Evolutionary conservation across 2,329 filamentous ascomycete genomes (phyloP).

Genomic region (Teratosphaeria epicoccoides): DNA sequence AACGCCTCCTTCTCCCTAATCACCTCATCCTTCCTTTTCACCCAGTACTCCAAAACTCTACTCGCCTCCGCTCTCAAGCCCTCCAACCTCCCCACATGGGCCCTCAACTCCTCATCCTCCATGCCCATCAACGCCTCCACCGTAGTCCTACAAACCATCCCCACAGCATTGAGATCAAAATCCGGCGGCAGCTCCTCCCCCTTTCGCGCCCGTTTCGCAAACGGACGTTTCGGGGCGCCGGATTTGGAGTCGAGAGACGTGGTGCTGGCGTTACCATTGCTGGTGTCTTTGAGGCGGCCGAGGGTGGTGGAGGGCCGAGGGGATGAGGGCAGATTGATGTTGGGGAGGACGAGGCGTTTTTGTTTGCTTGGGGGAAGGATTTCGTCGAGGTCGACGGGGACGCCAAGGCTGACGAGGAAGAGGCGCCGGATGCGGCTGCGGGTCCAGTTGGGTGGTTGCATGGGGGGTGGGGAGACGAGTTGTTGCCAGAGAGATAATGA

Average conservation of each 20-base stretch:
- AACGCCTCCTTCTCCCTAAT: constrained; percentile 86
- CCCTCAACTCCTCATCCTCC: constrained; percentile 63
- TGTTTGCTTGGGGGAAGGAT: constrained; percentile 95
- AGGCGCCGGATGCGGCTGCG: constrained; percentile 87
- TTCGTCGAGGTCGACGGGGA: constrained; percentile 93
- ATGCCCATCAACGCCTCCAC: constrained; percentile 72
- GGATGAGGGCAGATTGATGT: constrained; percentile 43
- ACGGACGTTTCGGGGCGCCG: constrained; percentile 20
- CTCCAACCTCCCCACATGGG: constrained; percentile 60
- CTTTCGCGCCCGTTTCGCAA: constrained; percentile 26
- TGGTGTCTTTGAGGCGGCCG: constrained; percentile 28
- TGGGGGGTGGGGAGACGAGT: constrained; percentile 82
- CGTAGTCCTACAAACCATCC: constrained; percentile 71
- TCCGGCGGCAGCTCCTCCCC: constrained; percentile 60
- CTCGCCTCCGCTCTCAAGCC: constrained; percentile 61
- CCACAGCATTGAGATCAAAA: constrained; percentile 68
- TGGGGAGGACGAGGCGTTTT: constrained; percentile 91
- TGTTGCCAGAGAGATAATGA: constrained; percentile 93
- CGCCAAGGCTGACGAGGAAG: constrained; percentile 89
- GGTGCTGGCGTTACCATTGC: constrained; percentile 18
- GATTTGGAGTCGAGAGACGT: constrained; percentile 24
- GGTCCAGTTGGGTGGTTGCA: constrained; percentile 96
- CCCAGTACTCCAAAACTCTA: constrained; percentile 78
- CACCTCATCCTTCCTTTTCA: constrained; percentile 73
- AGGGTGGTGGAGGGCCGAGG: constrained; percentile 24